These are phyloP conservation scores for Suillus weaverae DNA, from an alignment of 768 basidiomycete genomes.

Conservation along the genomic window DNA sequence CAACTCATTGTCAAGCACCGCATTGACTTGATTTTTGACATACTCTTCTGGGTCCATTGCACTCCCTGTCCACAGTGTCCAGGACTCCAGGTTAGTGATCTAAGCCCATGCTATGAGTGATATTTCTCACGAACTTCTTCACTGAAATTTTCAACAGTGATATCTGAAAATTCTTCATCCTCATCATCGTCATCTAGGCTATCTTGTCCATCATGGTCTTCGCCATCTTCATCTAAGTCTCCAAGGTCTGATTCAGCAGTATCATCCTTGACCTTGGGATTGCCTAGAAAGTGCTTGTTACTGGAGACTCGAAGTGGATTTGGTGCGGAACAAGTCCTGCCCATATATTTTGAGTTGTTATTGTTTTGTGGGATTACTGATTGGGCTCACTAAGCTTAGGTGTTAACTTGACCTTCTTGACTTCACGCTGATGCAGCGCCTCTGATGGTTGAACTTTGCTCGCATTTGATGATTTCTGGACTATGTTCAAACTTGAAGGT, in stretches of 20 bases:
- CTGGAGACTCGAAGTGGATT: not conserved
- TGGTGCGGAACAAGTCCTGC: not conserved
- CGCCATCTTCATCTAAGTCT: not conserved
- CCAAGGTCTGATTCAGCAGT: not conserved
- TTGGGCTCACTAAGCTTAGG: conserved; percentile 1
- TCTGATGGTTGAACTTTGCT: not conserved
- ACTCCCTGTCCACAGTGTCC: not conserved
- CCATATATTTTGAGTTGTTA: not conserved
- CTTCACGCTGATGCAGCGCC: not conserved
- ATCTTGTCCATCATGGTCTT: not conserved
- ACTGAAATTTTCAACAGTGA: not conserved
- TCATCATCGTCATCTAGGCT: not conserved
- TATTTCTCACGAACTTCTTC: not conserved
- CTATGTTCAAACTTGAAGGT: not conserved
- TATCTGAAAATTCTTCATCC: not conserved
- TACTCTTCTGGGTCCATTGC: not conserved
- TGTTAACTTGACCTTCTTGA: not conserved
- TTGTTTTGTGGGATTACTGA: not conserved
- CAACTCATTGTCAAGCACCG: not conserved
- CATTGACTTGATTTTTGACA: not conserved
- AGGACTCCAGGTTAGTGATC: not conserved
- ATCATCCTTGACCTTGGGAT: not conserved
- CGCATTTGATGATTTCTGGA: not conserved
- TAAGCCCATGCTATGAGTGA: not conserved
- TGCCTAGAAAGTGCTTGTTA: not conserved